Evolutionary conservation across 108 stramenopile species (phyloP).

Genomic region (Nannochloropsis oceanica): DNA sequence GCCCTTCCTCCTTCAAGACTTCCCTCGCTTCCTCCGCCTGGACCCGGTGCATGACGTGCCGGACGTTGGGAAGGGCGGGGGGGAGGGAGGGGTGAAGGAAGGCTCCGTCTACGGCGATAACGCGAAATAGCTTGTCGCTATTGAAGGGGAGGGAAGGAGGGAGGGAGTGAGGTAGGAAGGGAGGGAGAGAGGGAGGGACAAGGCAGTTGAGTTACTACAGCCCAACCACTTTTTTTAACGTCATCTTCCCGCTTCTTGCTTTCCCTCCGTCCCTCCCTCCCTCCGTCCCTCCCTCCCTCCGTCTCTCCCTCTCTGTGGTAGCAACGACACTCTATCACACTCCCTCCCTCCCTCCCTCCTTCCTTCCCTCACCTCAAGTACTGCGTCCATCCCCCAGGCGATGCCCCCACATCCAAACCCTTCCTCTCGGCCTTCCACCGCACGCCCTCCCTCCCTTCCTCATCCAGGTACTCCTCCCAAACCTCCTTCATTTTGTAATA

Average conservation of each 20-base stretch:
- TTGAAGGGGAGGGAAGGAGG: too few species aligned
- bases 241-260: too few species aligned
- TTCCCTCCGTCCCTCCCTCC: not conserved
- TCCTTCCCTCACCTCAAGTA: not conserved
- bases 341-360: too few species aligned
- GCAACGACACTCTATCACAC: too few species aligned
- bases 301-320: not conserved
- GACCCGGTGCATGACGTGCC: not conserved
- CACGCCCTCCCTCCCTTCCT: not conserved
- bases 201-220: too few species aligned
- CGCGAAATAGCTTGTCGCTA: not conserved
- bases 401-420: not conserved
- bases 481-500: not conserved
- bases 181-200: not conserved
- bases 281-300: not conserved
- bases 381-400: not conserved
- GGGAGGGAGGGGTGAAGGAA: not conserved
- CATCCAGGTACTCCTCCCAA: not conserved
- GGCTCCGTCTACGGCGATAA: not conserved
- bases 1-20: not conserved
- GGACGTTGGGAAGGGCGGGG: not conserved
- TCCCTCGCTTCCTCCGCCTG: not conserved
- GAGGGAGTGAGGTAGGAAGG: too few species aligned
- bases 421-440: not conserved
- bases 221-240: too few species aligned